Evolutionary conservation across 2,329 filamentous ascomycete genomes (phyloP).

Genomic region (Aspergillus tubingensis): DNA sequence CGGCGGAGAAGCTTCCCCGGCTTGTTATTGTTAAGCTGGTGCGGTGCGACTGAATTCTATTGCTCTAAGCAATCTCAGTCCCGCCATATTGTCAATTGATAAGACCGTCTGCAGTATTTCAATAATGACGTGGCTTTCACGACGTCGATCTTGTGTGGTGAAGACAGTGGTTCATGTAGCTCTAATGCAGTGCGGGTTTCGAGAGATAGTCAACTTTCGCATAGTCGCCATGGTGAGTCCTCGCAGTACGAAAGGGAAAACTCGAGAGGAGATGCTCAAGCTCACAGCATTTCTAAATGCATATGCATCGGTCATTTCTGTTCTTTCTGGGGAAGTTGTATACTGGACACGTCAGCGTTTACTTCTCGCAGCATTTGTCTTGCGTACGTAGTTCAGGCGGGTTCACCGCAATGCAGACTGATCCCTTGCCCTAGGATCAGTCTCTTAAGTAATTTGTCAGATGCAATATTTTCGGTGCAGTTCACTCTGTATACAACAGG

Average conservation of each 20-base stretch:
- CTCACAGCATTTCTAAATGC: background rate
- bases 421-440: background rate
- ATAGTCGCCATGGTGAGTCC: background rate
- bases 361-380: background rate
- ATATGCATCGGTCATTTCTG: background rate
- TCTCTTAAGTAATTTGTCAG: background rate
- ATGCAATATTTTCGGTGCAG: background rate
- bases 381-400: background rate
- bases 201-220: background rate
- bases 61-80: too few relatives aligned
- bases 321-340: too few relatives aligned
- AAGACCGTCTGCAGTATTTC: too few relatives aligned
- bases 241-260: background rate
- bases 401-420: background rate
- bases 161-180: background rate
- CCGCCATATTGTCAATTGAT: too few relatives aligned
- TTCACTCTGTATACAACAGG: too few relatives aligned
- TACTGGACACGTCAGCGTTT: background rate
- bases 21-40: too few relatives aligned
- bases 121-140: background rate
- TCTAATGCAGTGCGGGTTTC: background rate
- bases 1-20: too few relatives aligned
- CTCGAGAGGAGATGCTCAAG: background rate
- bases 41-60: too few relatives aligned
- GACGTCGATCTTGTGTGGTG: background rate